phyloP scores from a whole-genome alignment of 192 early-diverging fungal genomes.

The Rhizophagus sp. region DNA sequence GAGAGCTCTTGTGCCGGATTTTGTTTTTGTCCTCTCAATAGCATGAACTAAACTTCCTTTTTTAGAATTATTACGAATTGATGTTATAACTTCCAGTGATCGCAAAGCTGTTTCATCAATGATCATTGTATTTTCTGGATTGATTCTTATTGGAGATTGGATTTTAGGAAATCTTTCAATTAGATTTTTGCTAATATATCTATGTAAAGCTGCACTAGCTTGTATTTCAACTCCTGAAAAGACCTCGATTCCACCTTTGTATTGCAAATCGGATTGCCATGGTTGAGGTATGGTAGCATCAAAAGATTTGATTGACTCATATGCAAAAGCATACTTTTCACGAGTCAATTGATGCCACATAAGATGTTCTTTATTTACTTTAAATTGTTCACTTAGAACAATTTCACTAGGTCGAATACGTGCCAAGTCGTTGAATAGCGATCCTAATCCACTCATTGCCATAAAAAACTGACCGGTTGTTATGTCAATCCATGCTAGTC shows the following conservation, averaged over 20 bases:
- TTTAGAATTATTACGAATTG: slow-evolving; percentile 50
- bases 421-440: slow-evolving; percentile 68
- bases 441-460: slow-evolving; percentile 46
- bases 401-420: slow-evolving; percentile 88
- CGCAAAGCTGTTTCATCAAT: slow-evolving; percentile 80
- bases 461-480: slow-evolving; percentile 88
- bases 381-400: slow-evolving; percentile 48
- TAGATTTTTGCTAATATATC: slow-evolving; percentile 76
- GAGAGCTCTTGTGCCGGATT: slow-evolving; percentile 74
- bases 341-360: slow-evolving; percentile 10
- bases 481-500: slow-evolving; percentile 90
- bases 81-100: slow-evolving; percentile 75
- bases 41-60: slow-evolving; percentile 67
- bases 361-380: slow-evolving; percentile 15
- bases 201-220: slow-evolving; percentile 59
- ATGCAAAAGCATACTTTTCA: slow-evolving; percentile 5
- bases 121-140: slow-evolving; percentile 58
- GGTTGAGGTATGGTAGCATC: slow-evolving; percentile 29
- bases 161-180: slow-evolving; percentile 61
- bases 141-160: slow-evolving; percentile 61
- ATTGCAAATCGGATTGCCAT: slow-evolving; percentile 29
- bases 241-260: slow-evolving; percentile 25
- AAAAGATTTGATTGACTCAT: slow-evolving; percentile 16
- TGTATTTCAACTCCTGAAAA: slow-evolving; percentile 26
- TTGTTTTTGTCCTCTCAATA: slow-evolving; percentile 80